These are phyloP conservation scores for Ajuga chamaepitys DNA, from an alignment of 257 asterid genomes.

Conservation along the genomic window DNA sequence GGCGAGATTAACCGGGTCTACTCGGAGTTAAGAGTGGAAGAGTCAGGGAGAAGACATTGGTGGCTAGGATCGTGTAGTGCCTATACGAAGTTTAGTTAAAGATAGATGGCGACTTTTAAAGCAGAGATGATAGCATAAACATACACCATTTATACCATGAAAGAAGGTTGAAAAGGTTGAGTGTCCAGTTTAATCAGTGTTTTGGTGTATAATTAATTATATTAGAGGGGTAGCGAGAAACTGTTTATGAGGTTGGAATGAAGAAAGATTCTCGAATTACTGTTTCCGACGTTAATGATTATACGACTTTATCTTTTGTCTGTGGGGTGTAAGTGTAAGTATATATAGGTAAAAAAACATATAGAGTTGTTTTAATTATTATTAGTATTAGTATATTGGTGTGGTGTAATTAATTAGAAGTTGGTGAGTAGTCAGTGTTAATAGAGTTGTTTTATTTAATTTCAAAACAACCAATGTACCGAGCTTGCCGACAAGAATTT, in stretches of 20 bases:
- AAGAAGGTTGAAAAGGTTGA: no score
- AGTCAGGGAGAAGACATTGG: no score
- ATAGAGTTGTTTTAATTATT: not conserved
- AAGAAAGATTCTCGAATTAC: slow-evolving; percentile 35
- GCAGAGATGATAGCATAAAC: no score
- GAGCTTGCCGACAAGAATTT: slow-evolving; percentile 75
- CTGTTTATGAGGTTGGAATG: slow-evolving; percentile 20
- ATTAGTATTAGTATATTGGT: slow-evolving; percentile 2
- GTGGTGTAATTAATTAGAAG: slow-evolving; percentile 29
- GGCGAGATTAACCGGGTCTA: no score
- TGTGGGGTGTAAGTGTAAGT: slow-evolving; percentile 19
- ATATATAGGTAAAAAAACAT: slow-evolving; percentile 11
- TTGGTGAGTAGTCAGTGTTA: slow-evolving; percentile 71
- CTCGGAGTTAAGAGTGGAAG: no score
- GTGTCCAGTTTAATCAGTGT: no score
- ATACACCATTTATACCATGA: no score
- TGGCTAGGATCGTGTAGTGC: no score
- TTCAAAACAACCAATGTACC: slow-evolving; percentile 21
- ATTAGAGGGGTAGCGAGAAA: no score
- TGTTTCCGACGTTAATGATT: slow-evolving; percentile 45
- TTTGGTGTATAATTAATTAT: no score
- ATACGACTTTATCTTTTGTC: slow-evolving; percentile 15
- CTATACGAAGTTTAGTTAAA: no score
- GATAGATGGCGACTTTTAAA: no score
- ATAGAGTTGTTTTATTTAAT: slow-evolving; percentile 17